These are phyloP conservation scores for Diacronema lutheri DNA, from an alignment of 78 protist genomes.

Conservation along the genomic window DNA sequence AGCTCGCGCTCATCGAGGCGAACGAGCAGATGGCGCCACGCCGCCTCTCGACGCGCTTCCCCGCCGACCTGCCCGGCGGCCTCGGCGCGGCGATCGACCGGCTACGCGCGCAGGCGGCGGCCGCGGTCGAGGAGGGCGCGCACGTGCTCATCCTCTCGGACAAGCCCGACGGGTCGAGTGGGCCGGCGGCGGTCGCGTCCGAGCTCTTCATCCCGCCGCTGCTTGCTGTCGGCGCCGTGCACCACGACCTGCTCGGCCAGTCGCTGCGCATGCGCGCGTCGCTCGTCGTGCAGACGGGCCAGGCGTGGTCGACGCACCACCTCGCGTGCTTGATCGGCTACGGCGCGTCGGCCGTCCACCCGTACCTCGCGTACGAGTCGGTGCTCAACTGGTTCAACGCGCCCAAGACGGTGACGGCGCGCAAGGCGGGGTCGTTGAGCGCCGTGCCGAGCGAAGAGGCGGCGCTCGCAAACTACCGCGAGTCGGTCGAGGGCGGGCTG, in stretches of 20 bases:
- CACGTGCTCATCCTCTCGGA: constrained; percentile 67
- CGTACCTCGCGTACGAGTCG: constrained; percentile 65
- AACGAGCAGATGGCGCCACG: neutral
- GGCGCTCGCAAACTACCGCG: constrained; percentile 44
- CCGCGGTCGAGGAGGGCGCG: constrained; percentile 51
- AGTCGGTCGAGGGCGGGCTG: constrained; percentile 67
- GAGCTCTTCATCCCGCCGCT: constrained; percentile 55
- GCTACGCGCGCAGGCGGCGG: constrained; percentile 40
- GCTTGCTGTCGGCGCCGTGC: constrained; percentile 72
- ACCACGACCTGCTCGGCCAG: constrained; percentile 69
- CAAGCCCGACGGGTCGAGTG: neutral
- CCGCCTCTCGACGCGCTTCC: constrained; percentile 58
- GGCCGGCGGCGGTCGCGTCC: neutral
- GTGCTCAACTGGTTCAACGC: neutral
- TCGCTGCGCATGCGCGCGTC: constrained; percentile 46
- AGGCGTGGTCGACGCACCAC: constrained; percentile 78
- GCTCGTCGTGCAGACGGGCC: constrained; percentile 61
- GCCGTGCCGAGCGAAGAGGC: neutral
- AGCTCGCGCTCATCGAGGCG: constrained; percentile 30
- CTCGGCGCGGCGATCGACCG: constrained; percentile 40
- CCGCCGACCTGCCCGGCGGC: constrained; percentile 34
- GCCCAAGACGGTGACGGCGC: neutral
- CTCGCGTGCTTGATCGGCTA: constrained; percentile 69
- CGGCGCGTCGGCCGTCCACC: constrained; percentile 83
- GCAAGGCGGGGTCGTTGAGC: neutral